Evolutionary conservation across 2,329 filamentous ascomycete genomes (phyloP), one percentile per base, ranked within the genome.

Genomic region (Cladosporium colombiae): DNA sequence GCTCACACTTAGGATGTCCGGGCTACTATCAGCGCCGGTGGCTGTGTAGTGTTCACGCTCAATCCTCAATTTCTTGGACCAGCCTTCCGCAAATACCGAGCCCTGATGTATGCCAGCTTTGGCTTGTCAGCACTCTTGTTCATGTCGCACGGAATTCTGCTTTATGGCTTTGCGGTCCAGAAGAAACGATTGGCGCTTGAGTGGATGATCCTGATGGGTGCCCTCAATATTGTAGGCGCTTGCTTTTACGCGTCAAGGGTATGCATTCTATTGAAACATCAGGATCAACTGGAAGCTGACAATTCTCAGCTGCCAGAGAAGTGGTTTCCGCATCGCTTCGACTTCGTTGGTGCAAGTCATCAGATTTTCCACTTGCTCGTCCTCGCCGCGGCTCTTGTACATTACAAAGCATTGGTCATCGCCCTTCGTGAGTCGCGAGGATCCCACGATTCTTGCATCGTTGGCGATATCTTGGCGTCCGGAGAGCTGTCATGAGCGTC

Each of bases 341-440:
- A 70, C 33, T 66, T 69, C 14, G 29, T 70, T 3, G 69, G 69
- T 25, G 63, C 65, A 14, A 69, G 66, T 29, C 69, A 70, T 58
- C 69, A 70, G 56, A 63, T 70, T 35, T 66, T 70, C 25, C 69
- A 70, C 46, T 40, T 68, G 53, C 52, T 68, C 16, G 68, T 70
- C 25, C 37, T 70, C 31, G 44, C 55, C 6, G 69, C 69, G 14
- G 66, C 68, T 5, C 44, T 69, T 31, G 64, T 62, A 33, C 68
- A 69, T 52, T 69, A 68, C 35, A 62, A 66, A 31, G 69, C 66
- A 21, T 53, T 70, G 21, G 29, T 64, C 0, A 11, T 50, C 14
- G 66, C 63, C 3, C 66, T 70, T 10, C 29, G 37, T 25, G 50
- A 62, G 44, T 53, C 35, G 14, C 40, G 50, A 46, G 33, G 0